Base-by-base conservation (phyloP, 768 basidiomycete genomes). In the Megacollybia marginata region DNA sequence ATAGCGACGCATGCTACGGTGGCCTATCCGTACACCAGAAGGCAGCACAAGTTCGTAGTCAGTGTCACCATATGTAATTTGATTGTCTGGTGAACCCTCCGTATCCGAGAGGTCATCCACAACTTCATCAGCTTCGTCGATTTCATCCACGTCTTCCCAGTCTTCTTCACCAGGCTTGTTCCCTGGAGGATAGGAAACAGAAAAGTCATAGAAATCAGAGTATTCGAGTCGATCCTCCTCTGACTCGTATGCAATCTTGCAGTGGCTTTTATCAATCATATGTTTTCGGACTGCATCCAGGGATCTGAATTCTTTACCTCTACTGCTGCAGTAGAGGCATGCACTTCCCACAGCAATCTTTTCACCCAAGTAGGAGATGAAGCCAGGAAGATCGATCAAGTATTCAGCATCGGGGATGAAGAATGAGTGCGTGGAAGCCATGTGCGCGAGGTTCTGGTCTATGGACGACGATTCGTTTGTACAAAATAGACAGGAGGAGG, bases 231-330 rank as follows among this genome's bases (percentile, higher is more conserved):
- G 79, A 60, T 97, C 92, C 35, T 70, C 61, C 57, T 89, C 83
- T 1, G 77, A 68, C 51, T 92, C 90, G 65, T 95, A 98, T 0
- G 90, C 87, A 55, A 99, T 82, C 69, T 96, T 97, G 76, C 94
- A 97, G 61, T 99, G 96, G 51, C 80, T 77, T 69, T 98, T 98
- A 73, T 94, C 94, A 36, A 80, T 53, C 96, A 99, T 99, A 63
- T 99, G 96, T 60, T 89, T 90, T 56, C 93, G 74, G 5, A 91
- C 93, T 0, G 94, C 95, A 4, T 92, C 86, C 48, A 94, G 61
- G 13, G 81, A 85, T 50, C 83, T 79, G 66, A 92, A 92, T 59
- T 92, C 92, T 52, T 82, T 71, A 40, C 91, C 80, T 53, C 76
- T 82, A 33, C 83, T 85, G 59, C 87, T 88, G 68, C 96, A 99